phyloP scores from a whole-genome alignment of 208 protist genomes.

The Acanthamoeba culbertsoni region DNA sequence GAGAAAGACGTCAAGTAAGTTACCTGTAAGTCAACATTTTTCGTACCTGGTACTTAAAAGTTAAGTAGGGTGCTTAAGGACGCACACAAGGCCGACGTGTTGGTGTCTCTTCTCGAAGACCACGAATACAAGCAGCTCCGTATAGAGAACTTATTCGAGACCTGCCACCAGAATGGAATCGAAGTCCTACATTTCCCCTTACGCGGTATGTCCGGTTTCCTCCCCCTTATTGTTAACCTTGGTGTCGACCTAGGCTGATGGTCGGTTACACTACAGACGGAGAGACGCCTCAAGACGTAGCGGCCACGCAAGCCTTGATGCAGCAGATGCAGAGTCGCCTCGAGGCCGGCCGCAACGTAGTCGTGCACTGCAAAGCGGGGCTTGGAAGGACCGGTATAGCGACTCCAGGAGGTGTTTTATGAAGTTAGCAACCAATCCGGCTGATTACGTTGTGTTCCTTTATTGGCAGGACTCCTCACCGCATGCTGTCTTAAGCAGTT shows the following conservation, averaged over 20 bases:
- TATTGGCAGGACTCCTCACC: too few relatives aligned
- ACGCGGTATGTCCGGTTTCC: not conserved
- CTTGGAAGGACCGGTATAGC: not conserved
- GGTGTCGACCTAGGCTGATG: not conserved
- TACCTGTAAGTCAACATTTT: not conserved
- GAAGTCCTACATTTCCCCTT: not conserved
- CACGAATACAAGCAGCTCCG: not conserved
- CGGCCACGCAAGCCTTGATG: not conserved
- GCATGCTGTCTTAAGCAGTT: too few relatives aligned
- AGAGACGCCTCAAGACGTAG: not conserved
- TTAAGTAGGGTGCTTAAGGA: not conserved
- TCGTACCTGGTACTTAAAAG: not conserved
- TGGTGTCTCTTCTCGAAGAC: not conserved
- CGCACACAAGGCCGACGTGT: not conserved
- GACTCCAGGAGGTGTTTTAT: too few relatives aligned
- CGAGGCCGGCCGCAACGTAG: not conserved
- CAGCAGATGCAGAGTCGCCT: not conserved
- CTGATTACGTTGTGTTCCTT: too few relatives aligned
- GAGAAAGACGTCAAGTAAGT: not conserved
- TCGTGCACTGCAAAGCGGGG: not conserved
- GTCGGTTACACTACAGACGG: not conserved
- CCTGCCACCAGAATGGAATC: not conserved
- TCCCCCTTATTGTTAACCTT: not conserved
- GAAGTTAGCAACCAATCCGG: too few relatives aligned
- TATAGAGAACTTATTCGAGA: not conserved